Evolutionary conservation across 169 alveolate species (phyloP), one percentile per base, ranked within the genome.

Genomic region (Eimeria maxima): DNA sequence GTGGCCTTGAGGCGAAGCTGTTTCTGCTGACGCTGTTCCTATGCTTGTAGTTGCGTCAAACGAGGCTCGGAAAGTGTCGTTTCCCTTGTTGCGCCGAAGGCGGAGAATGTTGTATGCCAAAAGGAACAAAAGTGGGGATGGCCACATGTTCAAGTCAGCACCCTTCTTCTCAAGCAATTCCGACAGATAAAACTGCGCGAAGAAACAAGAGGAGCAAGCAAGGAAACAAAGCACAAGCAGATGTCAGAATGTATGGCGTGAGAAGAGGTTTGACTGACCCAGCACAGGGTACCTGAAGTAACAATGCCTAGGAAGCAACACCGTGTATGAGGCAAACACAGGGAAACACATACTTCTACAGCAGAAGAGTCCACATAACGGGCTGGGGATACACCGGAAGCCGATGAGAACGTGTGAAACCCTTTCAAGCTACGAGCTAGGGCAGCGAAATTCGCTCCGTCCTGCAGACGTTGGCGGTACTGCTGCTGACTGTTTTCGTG

Each of bases 31-130:
- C 4, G 65, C 60, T n/a, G 89, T 24, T 44, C 69, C 44, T 78
- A 27, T 24, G n/a, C 44, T 27, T 14, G 89, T 20, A 16, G 89
- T 50, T 44, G 89, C 24, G 67, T 45, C 67, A 13, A 44, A 73
- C 8, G 84, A 38, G 29, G 4, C 53, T 42, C 84, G 50, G 50
- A 27, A 20, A 20, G 47, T 24, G 11, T 47, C 42, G n/a, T 16
- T 47, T 24, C 90, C 92, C 53, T 16, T 84, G 22, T 60, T 55
- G 42, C 18, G 92, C 78, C 92, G 92, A 76, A 84, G 92, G 13
- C 92, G 92, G 33, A 84, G 92, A 24, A 84, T 27, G 92, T 84
- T 84, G 53, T 84, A 55, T 18, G 60, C 92, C 76, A 84, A 29
- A 14, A 84, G 92, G 42, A 84, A 84, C 55, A 84, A 27, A 53